Evolutionary conservation across 352 stramenopile genomes (phyloP).

Genomic region (Pythium grandisporangium): DNA sequence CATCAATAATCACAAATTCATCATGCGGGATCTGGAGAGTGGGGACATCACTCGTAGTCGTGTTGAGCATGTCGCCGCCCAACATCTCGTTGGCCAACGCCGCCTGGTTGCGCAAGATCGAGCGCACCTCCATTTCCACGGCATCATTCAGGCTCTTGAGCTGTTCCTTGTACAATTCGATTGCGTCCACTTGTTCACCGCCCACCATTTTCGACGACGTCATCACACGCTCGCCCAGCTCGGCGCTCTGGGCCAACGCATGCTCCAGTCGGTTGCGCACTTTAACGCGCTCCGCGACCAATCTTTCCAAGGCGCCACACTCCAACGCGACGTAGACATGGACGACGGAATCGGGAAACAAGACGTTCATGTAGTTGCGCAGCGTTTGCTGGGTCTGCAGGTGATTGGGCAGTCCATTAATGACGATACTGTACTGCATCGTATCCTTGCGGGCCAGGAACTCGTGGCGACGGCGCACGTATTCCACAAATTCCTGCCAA

Average conservation of each 20-base stretch:
- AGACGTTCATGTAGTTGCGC: conserved; percentile 62
- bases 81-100: conserved; percentile 46
- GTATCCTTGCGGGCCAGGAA: conserved; percentile 50
- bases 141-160: conserved; percentile 63
- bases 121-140: conserved; percentile 70
- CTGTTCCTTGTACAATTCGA: conserved; percentile 59
- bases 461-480: conserved; percentile 63
- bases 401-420: conserved; percentile 66
- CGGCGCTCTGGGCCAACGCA: conserved; percentile 43
- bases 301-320: conserved; percentile 61
- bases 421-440: conserved; percentile 73
- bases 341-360: conserved; percentile 64
- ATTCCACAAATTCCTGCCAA: conserved; percentile 61
- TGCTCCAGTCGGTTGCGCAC: conserved; percentile 66
- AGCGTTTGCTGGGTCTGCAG: conserved; percentile 69
- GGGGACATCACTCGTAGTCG: conserved; percentile 9
- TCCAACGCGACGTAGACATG: conserved; percentile 70
- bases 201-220: conserved; percentile 22
- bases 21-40: conserved; percentile 16
- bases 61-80: conserved; percentile 23
- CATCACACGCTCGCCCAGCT: conserved; percentile 49
- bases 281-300: conserved; percentile 57
- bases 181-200: conserved; percentile 51
- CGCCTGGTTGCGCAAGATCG: conserved; percentile 57
- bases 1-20: conserved; percentile 5